phyloP scores from a whole-genome alignment of 2,329 filamentous ascomycete genomes.

The Fusarium sp. region DNA sequence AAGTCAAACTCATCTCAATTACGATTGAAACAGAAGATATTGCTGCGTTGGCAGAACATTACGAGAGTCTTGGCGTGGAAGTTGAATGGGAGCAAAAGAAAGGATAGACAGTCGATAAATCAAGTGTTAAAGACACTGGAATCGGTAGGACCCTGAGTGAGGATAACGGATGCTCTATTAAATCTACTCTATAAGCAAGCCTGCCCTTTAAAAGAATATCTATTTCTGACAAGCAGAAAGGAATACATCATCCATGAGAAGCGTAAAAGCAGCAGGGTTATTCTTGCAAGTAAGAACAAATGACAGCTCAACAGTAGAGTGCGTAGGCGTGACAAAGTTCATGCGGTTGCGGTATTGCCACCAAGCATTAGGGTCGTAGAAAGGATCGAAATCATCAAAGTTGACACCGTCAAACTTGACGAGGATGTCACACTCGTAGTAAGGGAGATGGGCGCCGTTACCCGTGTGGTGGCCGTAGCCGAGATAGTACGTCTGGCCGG shows the following conservation, averaged over 20 bases:
- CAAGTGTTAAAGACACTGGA: background rate
- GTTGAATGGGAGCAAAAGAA: background rate
- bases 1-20: background rate
- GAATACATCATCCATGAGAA: constrained; percentile 22
- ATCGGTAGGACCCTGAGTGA: no score
- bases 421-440: constrained; percentile 10
- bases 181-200: background rate
- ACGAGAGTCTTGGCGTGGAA: background rate
- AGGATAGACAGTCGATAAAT: no score
- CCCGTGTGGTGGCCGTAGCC: constrained; percentile 11
- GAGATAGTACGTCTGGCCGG: background rate
- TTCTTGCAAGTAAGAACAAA: constrained; percentile 12
- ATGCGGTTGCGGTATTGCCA: constrained; percentile 1
- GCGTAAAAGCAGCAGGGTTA: background rate
- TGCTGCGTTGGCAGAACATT: background rate
- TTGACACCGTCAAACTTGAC: constrained; percentile 4
- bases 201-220: background rate
- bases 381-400: constrained; percentile 28
- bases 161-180: background rate
- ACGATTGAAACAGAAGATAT: background rate
- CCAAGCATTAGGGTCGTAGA: background rate
- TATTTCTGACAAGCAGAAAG: background rate
- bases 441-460: background rate
- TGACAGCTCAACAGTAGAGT: background rate
- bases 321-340: background rate